Base-by-base conservation (phyloP, 179 eudicot species). In the Carnegiea gigantea region DNA sequence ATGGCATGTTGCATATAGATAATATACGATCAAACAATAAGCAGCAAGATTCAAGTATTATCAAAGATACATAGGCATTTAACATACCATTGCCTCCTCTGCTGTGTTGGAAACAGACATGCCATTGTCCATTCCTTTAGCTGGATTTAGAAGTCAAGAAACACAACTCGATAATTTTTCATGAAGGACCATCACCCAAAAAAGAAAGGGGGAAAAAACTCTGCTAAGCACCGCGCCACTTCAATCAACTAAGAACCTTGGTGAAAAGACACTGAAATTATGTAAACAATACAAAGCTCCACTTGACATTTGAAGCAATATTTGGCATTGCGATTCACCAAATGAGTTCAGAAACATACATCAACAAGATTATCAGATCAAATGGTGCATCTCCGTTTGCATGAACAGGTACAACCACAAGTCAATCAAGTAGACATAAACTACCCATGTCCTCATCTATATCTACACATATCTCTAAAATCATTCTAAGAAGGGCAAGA, bases 11-110 rank as follows among this genome's bases (percentile, higher is more conserved):
- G 5, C 44, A 40, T 40, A 40, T 40, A 65, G 33, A 10, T 1
- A n/a, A 46, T 5, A 75, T 40, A 24, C 40, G 13, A 49, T 59
- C 36, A 53, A 17, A 15, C 38, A 18, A 53, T 26, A 53, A 0
- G 5, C 20, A 7, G 5, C n/a, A 13, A 9, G 5, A 13, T 51
- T 28, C 57, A 0, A 60, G 8, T 60, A 21, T 62, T 23, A 1
- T 6, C 0, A 23, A 62, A 62, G 6, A 62, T 59, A 62, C 57
- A 46, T 74, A n/a, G 53, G 24, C 13, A 43, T n/a, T 8, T 38
- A 21, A 71, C 77, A 72, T 78, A 82, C 85, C 85, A 20, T 73
- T 59, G 85, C 51, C 78, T 73, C 48, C 75, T 82, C 81, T 21
- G 77, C 78, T 48, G 83, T 72, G n/a, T 71, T 80, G 54, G 77